Evolutionary conservation across 2,329 filamentous ascomycete species (phyloP), one percentile per base, ranked within the genome.

Genomic region (Graphium sp.): DNA sequence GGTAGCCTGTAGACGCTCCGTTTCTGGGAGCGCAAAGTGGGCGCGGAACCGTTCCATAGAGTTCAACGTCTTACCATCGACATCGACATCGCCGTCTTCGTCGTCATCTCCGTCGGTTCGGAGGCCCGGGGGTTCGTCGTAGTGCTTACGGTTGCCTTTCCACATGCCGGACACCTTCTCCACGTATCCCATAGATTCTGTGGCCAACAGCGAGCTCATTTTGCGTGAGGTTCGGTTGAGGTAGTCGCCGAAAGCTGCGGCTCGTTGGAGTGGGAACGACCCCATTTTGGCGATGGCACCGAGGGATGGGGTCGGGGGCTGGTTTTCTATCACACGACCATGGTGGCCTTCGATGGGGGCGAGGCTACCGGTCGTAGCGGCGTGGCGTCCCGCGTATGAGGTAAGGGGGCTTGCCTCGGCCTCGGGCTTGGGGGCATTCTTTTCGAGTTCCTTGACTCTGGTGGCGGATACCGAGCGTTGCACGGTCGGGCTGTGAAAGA

Each of bases 121-220:
- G 23, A 65, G 51, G 14, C 55, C 62, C 24, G 55, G 48, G 3
- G 61, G 60, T 24, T 69, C 78, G 28, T 77, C 74, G 42, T 95
- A 98, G 50, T 95, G 87, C 42, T 77, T 84, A 41, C 77, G 75
- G 9, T 82, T 82, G 19, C 89, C 89, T 39, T 84, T 81, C 73
- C 89, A 89, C 80, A 95, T 95, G 21, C 84, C 87, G 0, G 87
- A 92, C 0, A 95, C 85, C 49, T 94, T 95, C 45, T 91, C 85
- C 18, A 93, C 77, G 45, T 95, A 95, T 2, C 83, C 84, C 74
- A 93, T 92, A 1, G 87, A 91, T 48, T 94, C 85, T 0, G 77
- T 82, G 6, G 87, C 81, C 25, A 95, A 55, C 7, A 92, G 55
- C 17, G 62, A 81, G 34, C 81, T 82, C 73, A 95, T 81, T 19